These are phyloP conservation scores for Ascoidea rubescens DNA, from an alignment of 805 yeast genomes.

Conservation along the genomic window DNA sequence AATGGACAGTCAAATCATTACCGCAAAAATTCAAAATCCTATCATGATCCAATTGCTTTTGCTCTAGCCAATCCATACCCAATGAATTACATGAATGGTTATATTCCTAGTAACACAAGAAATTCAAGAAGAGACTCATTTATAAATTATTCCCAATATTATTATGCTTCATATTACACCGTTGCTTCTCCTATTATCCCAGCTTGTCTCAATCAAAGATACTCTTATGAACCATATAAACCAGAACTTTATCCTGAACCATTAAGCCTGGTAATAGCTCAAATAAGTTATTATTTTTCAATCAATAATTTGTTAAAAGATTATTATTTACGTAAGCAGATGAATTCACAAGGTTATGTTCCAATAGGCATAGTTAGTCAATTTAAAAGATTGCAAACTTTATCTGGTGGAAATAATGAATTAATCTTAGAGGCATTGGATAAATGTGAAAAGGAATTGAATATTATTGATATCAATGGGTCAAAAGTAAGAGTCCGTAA, in stretches of 20 bases:
- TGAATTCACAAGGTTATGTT: slow-evolving; percentile 67
- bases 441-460: slow-evolving; percentile 19
- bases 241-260: not conserved
- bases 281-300: slow-evolving; percentile 84
- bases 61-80: too few relatives aligned
- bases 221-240: too few relatives aligned
- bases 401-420: slow-evolving; percentile 40
- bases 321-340: slow-evolving; percentile 65
- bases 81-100: too few relatives aligned
- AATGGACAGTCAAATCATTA: not conserved
- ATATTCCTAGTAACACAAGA: too few relatives aligned
- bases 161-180: too few relatives aligned
- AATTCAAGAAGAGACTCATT: too few relatives aligned
- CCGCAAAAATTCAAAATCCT: too few relatives aligned
- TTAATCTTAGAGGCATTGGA: slow-evolving; percentile 39
- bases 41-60: too few relatives aligned
- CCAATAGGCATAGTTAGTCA: slow-evolving; percentile 47
- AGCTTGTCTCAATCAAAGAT: too few relatives aligned
- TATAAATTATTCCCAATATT: too few relatives aligned
- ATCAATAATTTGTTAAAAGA: slow-evolving; percentile 81
- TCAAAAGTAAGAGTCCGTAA: slow-evolving; percentile 45
- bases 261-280: slow-evolving; percentile 23
- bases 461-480: slow-evolving; percentile 21
- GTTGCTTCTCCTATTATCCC: too few relatives aligned
- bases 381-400: slow-evolving; percentile 63